phyloP scores from a whole-genome alignment of 805 yeast genomes.

The Wickerhamomyces pijperi region DNA sequence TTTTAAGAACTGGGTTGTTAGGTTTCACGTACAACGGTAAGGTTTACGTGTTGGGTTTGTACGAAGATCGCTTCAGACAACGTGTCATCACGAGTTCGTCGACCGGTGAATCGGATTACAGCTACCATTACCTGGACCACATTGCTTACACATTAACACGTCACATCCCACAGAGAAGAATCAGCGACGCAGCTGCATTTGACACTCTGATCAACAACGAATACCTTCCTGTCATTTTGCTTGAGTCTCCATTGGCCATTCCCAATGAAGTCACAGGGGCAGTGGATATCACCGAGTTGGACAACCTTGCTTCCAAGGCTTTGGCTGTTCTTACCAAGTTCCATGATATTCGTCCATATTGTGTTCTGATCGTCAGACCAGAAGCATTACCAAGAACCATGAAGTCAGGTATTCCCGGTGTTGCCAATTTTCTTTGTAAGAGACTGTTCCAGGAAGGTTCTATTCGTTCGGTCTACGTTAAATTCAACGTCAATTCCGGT shows the following conservation, averaged over 20 bases:
- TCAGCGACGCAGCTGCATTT: conserved; percentile 86
- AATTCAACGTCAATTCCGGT: conserved; percentile 53
- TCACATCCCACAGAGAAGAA: conserved; percentile 51
- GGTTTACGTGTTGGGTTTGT: conserved; percentile 77
- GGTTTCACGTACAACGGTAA: conserved; percentile 86
- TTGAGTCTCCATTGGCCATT: conserved; percentile 56
- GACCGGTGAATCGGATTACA: no score
- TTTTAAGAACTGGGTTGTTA: conserved; percentile 79
- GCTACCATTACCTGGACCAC: conserved; percentile 82
- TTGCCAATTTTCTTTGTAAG: conserved; percentile 83
- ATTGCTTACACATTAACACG: conserved; percentile 75
- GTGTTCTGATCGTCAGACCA: conserved; percentile 71
- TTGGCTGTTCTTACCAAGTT: conserved; percentile 35
- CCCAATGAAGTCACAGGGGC: conserved; percentile 16
- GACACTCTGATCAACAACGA: conserved; percentile 68
- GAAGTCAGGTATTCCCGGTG: conserved; percentile 79
- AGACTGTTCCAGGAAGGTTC: conserved; percentile 68
- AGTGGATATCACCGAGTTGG: conserved; percentile 29
- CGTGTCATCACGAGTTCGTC: conserved; percentile 23
- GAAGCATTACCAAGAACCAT: conserved; percentile 76
- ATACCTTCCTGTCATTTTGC: conserved; percentile 71
- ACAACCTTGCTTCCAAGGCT: conserved; percentile 35
- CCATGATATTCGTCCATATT: conserved; percentile 71
- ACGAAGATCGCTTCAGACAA: conserved; percentile 86
- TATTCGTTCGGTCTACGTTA: conserved; percentile 71